Conservation (phyloP, 2,329 filamentous ascomycete genomes). For the Myriosclerotinia duriaeana region DNA sequence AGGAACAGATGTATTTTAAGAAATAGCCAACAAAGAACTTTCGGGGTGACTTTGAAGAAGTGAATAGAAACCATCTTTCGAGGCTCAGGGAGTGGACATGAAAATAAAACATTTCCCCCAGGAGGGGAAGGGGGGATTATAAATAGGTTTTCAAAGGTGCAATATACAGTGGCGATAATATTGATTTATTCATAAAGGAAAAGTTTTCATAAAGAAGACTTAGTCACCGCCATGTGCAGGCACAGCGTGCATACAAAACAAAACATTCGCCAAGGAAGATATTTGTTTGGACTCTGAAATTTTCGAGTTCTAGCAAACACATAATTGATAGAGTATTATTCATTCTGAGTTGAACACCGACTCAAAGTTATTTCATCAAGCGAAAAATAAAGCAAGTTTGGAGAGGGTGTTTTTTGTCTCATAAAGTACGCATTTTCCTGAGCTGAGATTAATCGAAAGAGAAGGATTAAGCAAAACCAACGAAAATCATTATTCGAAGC, state of each 20-base stretch:
- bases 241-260: neutral
- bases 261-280: neutral
- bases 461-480: neutral
- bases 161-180: neutral
- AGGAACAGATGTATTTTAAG: neutral
- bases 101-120: neutral
- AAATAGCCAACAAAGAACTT: neutral
- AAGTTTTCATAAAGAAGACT: neutral
- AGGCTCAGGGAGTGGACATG: neutral
- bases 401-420: neutral
- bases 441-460: neutral
- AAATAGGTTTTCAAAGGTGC: neutral
- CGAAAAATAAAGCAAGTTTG: neutral
- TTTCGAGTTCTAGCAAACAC: slow-evolving; percentile 6
- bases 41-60: neutral
- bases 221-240: neutral
- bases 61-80: neutral
- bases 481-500: neutral
- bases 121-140: neutral
- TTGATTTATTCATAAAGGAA: neutral
- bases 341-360: neutral
- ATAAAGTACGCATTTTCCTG: neutral
- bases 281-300: neutral
- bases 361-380: no score
- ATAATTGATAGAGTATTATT: neutral